These are phyloP conservation scores for Tieghemostelium lacteum DNA, from an alignment of 78 protist genomes.

Conservation along the genomic window DNA sequence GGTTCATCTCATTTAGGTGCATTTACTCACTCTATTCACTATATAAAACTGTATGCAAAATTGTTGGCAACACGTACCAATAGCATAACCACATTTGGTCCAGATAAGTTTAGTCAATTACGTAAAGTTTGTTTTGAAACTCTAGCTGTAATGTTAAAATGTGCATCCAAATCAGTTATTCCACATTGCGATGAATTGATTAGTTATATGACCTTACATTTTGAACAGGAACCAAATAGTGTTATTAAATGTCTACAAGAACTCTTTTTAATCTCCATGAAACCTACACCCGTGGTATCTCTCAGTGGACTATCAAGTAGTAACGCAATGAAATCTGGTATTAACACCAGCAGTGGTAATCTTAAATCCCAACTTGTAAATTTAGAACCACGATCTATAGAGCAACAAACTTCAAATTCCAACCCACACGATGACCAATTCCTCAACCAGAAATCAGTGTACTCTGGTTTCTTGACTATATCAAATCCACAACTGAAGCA, in stretches of 20 bases:
- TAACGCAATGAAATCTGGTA: no score
- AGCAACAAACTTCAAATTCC: constrained; percentile 2
- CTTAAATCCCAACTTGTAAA: no score
- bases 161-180: constrained; percentile 56
- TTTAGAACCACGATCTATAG: constrained; percentile 50
- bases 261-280: constrained; percentile 57
- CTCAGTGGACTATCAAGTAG: constrained; percentile 9
- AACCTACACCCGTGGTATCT: constrained; percentile 66
- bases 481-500: constrained; percentile 19
- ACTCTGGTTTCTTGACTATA: constrained; percentile 13
- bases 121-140: constrained; percentile 64
- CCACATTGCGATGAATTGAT: constrained; percentile 74
- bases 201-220: constrained; percentile 45
- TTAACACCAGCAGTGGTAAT: not conserved
- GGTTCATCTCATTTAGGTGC: constrained; percentile 42
- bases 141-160: constrained; percentile 44
- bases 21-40: constrained; percentile 60
- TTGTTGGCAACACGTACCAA: constrained; percentile 32
- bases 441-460: constrained; percentile 31
- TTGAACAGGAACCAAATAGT: constrained; percentile 73
- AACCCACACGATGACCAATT: constrained; percentile 53
- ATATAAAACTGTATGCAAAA: constrained; percentile 46
- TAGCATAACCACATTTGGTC: constrained; percentile 38
- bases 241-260: constrained; percentile 58
- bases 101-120: constrained; percentile 60